Percentiles rank a stretch among this genome's conserved stretches.
These are phyloP conservation scores for Platanus orientalis DNA, from an alignment of 164 flowering plant species.

Conservation along the genomic window DNA sequence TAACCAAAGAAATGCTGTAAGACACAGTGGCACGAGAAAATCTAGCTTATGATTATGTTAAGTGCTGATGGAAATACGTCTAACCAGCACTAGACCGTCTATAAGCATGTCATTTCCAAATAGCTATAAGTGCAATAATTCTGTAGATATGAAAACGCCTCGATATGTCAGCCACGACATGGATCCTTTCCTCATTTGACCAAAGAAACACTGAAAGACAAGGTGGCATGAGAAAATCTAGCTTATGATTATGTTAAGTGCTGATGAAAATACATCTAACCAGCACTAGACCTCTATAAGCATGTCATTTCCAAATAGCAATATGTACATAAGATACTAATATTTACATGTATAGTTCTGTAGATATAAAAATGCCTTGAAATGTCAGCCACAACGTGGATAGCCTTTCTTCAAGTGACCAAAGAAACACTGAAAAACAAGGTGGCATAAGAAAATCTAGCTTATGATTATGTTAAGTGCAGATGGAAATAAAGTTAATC, in stretches of 20 bases:
- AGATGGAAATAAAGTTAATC: not conserved
- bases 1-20: not conserved
- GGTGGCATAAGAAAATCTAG: not conserved
- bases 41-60: slow-evolving; percentile 11
- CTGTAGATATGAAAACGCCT: not conserved
- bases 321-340: not conserved
- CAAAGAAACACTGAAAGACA: not conserved
- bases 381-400: not conserved
- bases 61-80: slow-evolving; percentile 8
- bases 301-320: not conserved
- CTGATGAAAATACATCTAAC: not conserved
- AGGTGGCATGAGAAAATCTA: not conserved
- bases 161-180: not conserved
- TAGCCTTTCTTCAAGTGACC: not conserved
- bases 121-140: not conserved
- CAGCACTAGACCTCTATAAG: slow-evolving; percentile 8
- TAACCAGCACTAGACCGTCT: slow-evolving; percentile 13
- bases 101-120: not conserved
- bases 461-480: not conserved
- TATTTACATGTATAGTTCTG: not conserved
- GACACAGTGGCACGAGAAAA: not conserved
- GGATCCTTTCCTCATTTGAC: not conserved
- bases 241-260: not conserved
- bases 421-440: not conserved
- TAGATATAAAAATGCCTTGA: too few species aligned